Evolutionary conservation across 164 flowering plant species (phyloP), one percentile per base, ranked within the genome.

Genomic region (Pachysandra terminalis): DNA sequence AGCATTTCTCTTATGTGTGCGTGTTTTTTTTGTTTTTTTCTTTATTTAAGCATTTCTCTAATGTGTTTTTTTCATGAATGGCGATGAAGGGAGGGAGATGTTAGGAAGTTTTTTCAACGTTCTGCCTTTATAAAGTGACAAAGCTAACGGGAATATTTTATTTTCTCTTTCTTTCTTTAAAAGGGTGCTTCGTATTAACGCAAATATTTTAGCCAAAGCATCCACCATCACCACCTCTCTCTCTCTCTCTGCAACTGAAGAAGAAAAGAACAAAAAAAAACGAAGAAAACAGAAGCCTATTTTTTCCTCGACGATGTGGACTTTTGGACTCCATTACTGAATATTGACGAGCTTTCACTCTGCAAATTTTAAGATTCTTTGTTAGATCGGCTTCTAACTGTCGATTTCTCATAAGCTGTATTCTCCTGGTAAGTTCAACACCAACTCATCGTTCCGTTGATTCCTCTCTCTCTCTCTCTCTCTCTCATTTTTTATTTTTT

Each of bases 171-270:
- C n/a, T n/a, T n/a, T n/a, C n/a, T n/a, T n/a, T n/a, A n/a, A 71
- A 72, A 76, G 51, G 79, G 68, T 79, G 72, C 79, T n/a, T n/a
- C n/a, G n/a, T n/a, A n/a, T 76, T 68, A 71, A 69, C 74, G 58
- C 64, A 62, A 72, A 80, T 74, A 75, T 67, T 71, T 71, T 68
- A 41, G 51, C 68, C 66, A 61, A 67, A 56, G 72, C 65, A 69
- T 69, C 79, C 26, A 68, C 61, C 63, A 45, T 51, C 23, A 16
- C 37, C 68, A 62, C 64, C 22, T 48, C 67, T n/a, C n/a, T n/a
- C n/a, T n/a, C n/a, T n/a, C n/a, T n/a, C n/a, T n/a, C n/a, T n/a
- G n/a, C n/a, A n/a, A 68, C 65, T 52, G 65, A 61, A 52, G 40
- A 37, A 37, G 40, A 17, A 54, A 61, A 32, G 24, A 63, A n/a